Evolutionary conservation across 306 rosid genomes (phyloP).

Genomic region (Cucumis cinereus): DNA sequence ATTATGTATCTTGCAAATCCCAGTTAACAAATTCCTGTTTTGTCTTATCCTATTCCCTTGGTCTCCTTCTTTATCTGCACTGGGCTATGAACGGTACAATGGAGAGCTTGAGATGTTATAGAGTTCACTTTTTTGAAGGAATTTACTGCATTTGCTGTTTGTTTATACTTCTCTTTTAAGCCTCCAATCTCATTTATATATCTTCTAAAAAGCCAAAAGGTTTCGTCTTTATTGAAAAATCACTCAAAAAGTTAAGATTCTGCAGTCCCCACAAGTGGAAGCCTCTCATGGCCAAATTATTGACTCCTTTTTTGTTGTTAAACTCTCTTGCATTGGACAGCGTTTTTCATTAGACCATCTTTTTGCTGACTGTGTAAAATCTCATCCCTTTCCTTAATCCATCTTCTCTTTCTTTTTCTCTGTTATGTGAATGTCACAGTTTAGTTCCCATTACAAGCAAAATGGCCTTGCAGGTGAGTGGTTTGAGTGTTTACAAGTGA

Average conservation of each 20-base stretch:
- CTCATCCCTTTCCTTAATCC: not conserved
- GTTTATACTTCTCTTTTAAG: not conserved
- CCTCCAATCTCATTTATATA: not conserved
- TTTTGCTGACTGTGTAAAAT: not conserved
- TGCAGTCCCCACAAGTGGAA: constrained; percentile 3
- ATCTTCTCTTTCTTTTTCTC: not conserved
- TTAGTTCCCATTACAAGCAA: not conserved
- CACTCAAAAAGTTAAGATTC: constrained; percentile 4
- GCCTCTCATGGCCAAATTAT: constrained; percentile 5
- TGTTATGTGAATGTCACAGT: not conserved
- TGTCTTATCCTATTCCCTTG: not conserved
- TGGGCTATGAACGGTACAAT: not conserved
- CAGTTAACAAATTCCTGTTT: not conserved
- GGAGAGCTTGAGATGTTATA: not conserved
- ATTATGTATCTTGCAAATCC: not conserved
- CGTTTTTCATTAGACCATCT: not conserved
- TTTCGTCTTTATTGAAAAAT: not conserved
- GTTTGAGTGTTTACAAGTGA: not conserved
- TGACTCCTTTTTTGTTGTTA: constrained; percentile 7
- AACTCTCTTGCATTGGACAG: not conserved
- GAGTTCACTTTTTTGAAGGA: not conserved
- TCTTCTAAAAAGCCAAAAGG: not conserved
- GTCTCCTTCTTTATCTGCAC: not conserved
- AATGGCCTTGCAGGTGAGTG: not conserved
- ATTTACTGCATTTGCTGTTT: not conserved